Percentiles rank a stretch among this genome's conserved stretches.
Conservation (phyloP, 2,329 filamentous ascomycete species). For the Herpotrichia juniperi region DNA sequence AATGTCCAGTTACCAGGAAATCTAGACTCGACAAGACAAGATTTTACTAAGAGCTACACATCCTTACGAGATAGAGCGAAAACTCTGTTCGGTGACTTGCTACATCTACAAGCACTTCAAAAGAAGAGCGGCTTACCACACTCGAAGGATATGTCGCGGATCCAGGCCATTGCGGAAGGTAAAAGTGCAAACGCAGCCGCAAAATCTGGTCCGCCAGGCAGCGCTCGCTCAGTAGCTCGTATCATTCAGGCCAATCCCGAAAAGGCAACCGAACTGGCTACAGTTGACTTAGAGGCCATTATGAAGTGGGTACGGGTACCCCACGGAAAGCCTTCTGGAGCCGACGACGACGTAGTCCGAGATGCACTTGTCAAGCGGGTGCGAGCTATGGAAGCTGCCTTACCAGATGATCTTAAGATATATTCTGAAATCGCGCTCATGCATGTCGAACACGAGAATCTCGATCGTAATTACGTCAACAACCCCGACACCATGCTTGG, state of each 20-base stretch:
- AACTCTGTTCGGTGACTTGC: slow-evolving; percentile 26
- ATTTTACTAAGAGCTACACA: slow-evolving; percentile 31
- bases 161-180: slow-evolving; percentile 27
- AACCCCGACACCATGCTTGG: slow-evolving; percentile 45
- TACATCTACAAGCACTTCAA: slow-evolving; percentile 33
- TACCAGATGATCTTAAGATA: slow-evolving; percentile 32
- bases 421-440: slow-evolving; percentile 39
- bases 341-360: slow-evolving; percentile 27
- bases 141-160: slow-evolving; percentile 22
- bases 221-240: slow-evolving; percentile 30
- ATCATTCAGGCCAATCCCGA: slow-evolving; percentile 25
- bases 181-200: neutral
- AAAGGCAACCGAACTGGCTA: slow-evolving; percentile 25
- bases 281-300: slow-evolving; percentile 32
- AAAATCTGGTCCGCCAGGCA: slow-evolving; percentile 15
- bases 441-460: slow-evolving; percentile 43
- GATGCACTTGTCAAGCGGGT: slow-evolving; percentile 35
- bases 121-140: slow-evolving; percentile 26
- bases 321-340: slow-evolving; percentile 15
- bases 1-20: slow-evolving; percentile 18
- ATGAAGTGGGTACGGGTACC: slow-evolving; percentile 28
- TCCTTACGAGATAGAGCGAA: slow-evolving; percentile 29
- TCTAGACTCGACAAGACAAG: slow-evolving; percentile 26
- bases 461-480: slow-evolving; percentile 38
- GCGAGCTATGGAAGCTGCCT: slow-evolving; percentile 23